Evolutionary conservation across 345 rosid genomes (phyloP), one percentile per base, ranked within the genome.

Genomic region (Citrus hindsii): DNA sequence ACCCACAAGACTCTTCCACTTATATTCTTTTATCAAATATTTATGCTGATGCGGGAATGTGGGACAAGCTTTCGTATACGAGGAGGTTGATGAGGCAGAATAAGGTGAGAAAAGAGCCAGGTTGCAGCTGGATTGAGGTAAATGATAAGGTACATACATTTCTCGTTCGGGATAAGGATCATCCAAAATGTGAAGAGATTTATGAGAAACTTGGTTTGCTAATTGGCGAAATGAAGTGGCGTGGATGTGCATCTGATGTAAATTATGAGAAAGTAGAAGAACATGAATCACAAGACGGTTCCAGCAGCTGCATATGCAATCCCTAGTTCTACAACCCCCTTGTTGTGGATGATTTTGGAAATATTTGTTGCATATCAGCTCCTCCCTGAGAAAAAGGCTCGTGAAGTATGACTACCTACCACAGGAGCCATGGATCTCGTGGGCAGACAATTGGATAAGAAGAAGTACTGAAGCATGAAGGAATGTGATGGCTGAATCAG

Each of bases 81-180:
- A 87, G 99, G 85, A 91, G 83, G 77, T 84, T 81, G 40, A 92
- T 96, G 92, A 90, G 86, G 85, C 58, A 87, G 70, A 84, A 81
- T 21, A 91, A 84, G 83, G 86, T 92, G 53, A 93, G 87, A 84
- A 95, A 95, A 85, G 97, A 95, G 84, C 98, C 97, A 9, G 98
- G 98, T 67, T 95, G 96, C 80, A 93, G 99, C 85, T 93, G 98
- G 98, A 88, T 95, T 63, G 96, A 92, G 87, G 77, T 93, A 32
- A 92, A 87, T 82, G 94, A 92, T 71, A 95, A 88, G 83, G 85
- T 95, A 40, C 95, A 92, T 66, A 75, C 89, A 69, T 95, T 95
- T 84, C 89, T 89, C 69, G 86, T 81, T 66, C 90, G 88, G 22
- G 95, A 92, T 77, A 86, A 86, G 77, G 86, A 91, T 81, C 97